These are phyloP conservation scores for Chloropicon primus DNA, from an alignment of 139 green algal genomes.

Conservation along the genomic window DNA sequence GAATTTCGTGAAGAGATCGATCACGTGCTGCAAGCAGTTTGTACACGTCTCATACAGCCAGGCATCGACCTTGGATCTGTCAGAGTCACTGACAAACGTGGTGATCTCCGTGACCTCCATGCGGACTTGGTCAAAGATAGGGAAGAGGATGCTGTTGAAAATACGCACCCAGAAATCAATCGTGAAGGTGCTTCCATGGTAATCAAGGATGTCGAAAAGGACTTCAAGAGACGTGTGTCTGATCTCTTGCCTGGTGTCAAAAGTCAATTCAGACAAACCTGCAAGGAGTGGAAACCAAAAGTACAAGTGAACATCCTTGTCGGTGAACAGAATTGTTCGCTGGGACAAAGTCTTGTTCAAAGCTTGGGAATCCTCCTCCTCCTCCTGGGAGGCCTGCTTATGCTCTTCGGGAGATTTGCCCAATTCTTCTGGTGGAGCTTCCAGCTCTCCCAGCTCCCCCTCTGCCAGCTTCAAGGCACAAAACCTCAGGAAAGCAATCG, in stretches of 20 bases:
- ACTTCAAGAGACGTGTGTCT: constrained; percentile 40
- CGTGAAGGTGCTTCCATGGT: constrained; percentile 84
- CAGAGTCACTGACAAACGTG: constrained; percentile 55
- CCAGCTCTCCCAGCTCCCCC: constrained; percentile 59
- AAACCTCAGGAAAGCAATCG: constrained; percentile 94
- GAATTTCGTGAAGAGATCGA: constrained; percentile 83
- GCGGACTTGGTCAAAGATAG: constrained; percentile 94
- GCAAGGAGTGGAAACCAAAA: constrained; percentile 99
- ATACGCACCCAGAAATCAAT: constrained; percentile 82
- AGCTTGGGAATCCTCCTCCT: background rate
- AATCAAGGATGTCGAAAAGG: constrained; percentile 91
- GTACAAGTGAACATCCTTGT: constrained; percentile 88
- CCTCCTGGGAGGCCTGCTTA: background rate
- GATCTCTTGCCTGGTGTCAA: constrained; percentile 84
- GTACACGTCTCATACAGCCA: constrained; percentile 98
- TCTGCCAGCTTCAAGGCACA: constrained; percentile 92
- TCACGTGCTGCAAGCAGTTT: constrained; percentile 85
- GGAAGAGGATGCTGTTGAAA: constrained; percentile 88
- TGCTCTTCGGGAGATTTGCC: no score
- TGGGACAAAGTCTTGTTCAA: background rate
- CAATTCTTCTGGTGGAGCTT: background rate
- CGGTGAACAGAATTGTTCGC: constrained; percentile 38
- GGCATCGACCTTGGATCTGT: constrained; percentile 21
- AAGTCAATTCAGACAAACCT: constrained; percentile 90
- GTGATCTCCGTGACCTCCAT: constrained; percentile 62